Evolutionary conservation across 2,329 filamentous ascomycete species (phyloP), one percentile per base, ranked within the genome.

Genomic region (Aspergillus unguis): DNA sequence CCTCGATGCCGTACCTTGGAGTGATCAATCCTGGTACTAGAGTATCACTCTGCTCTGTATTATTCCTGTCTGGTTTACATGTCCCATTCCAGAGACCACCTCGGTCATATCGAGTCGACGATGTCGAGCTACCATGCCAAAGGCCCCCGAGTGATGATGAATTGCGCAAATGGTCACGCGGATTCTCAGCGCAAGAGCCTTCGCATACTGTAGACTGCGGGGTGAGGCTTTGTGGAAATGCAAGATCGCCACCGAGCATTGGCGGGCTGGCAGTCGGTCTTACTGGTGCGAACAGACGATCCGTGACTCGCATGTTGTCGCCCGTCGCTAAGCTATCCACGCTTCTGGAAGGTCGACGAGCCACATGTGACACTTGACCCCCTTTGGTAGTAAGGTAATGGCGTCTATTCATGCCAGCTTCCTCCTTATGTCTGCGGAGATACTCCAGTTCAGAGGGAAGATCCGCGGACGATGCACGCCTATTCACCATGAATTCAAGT

Each of bases 201-300:
- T 95, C 90, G 63, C 95, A 87, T 63, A 90, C 85, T 11, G 91
- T 95, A 50, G 85, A 83, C 69, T 92, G 86, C 5, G 92, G 92
- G 27, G 92, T 96, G 7, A 81, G 79, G 67, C 90, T 96, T 67
- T 82, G 83, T 32, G 90, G 88, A 68, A 96, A 95, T 27, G 80
- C 77, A 50, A 97, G 81, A 60, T 95, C 88, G 52, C 78, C 75
- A 51, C 92, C 92, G 8, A 96, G 82, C 91, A 97, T 95, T 7
- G 92, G 92, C 37, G 92, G 92, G 38, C 79, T 81, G 27, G 80
- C 80, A 40, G 77, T 76, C 55, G 84, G 85, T 25, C 78, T 78
- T 75, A 84, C 81, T 27, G 77, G 76, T 55, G 78, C 74, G 36
- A 83, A 60, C n/a, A 58, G 59, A 9, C 54, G 42, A 28, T 59